Evolutionary conservation across 345 rosid species (phyloP).

Genomic region (Linum tenue): DNA sequence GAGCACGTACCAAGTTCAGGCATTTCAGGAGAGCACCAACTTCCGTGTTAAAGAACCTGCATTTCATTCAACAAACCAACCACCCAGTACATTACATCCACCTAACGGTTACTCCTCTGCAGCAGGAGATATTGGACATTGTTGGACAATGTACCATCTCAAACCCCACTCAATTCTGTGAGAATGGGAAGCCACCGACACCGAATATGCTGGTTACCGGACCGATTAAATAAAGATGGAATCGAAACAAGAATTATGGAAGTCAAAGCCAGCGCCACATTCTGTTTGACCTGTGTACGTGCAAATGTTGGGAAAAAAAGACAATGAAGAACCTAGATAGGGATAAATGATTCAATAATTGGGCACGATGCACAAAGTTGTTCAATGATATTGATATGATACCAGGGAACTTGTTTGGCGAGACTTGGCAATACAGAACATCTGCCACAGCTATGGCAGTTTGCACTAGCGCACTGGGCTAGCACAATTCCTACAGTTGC

Average conservation of each 20-base stretch:
- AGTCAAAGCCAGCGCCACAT: conserved; percentile 73
- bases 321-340: conserved; percentile 12
- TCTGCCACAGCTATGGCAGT: conserved; percentile 93
- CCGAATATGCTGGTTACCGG: background rate
- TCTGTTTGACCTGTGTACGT: conserved; percentile 72
- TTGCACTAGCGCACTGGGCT: conserved; percentile 96
- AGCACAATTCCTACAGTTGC: conserved; percentile 94
- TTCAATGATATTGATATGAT: conserved; percentile 4
- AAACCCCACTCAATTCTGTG: conserved; percentile 56
- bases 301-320: background rate
- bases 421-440: conserved; percentile 80
- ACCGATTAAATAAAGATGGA: conserved; percentile 33
- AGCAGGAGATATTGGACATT: conserved; percentile 11
- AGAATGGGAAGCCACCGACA: conserved; percentile 80
- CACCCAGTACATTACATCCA: no score
- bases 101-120: conserved; percentile 55
- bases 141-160: conserved; percentile 31
- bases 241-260: conserved; percentile 68
- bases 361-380: background rate
- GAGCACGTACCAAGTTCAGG: conserved; percentile 70
- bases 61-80: background rate
- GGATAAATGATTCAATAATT: background rate
- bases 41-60: conserved; percentile 86
- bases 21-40: conserved; percentile 90
- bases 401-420: conserved; percentile 82